Percentiles rank a stretch among this genome's conserved stretches.
phyloP scores from a whole-genome alignment of 805 yeast species.

The Kazachstania bromeliacearum region DNA sequence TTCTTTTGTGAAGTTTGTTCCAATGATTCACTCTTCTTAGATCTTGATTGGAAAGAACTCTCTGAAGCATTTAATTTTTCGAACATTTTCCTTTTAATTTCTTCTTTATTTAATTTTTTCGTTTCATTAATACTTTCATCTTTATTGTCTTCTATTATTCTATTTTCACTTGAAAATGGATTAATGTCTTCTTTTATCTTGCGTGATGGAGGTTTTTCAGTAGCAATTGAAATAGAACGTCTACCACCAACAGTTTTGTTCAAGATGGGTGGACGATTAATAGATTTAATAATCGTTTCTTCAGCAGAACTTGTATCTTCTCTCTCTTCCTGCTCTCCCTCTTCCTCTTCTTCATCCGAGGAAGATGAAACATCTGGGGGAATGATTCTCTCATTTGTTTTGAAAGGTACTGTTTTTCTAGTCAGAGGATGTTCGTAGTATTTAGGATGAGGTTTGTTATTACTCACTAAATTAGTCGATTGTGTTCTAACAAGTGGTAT shows the following conservation, averaged over 20 bases:
- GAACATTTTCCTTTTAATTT: constrained; percentile 30
- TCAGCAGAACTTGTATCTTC: constrained; percentile 3
- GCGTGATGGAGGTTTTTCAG: constrained; percentile 1
- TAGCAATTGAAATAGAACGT: constrained; percentile 4
- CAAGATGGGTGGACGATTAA: constrained; percentile 7
- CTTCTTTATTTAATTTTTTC: constrained; percentile 6
- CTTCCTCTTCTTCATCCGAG: constrained; percentile 4
- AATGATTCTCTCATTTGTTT: background rate
- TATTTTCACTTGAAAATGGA: background rate
- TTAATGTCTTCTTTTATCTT: background rate
- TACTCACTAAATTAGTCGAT: background rate
- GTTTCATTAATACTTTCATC: constrained; percentile 1
- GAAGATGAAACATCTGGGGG: constrained; percentile 4
- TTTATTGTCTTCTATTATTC: background rate
- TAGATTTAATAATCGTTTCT: constrained; percentile 7
- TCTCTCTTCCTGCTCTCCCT: background rate
- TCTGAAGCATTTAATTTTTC: constrained; percentile 33
- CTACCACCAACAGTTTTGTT: constrained; percentile 2
- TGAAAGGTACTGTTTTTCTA: no score
- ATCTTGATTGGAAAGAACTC: constrained; percentile 29
- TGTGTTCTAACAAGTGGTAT: background rate
- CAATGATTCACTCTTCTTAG: background rate
- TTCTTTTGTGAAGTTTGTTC: constrained; percentile 6
- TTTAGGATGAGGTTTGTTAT: background rate
- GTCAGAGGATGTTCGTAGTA: background rate